A percentile compares a stretch with the other conserved stretches of the same genome.
These are phyloP conservation scores for Agastache rugosa DNA, from an alignment of 257 asterid species.

Conservation along the genomic window DNA sequence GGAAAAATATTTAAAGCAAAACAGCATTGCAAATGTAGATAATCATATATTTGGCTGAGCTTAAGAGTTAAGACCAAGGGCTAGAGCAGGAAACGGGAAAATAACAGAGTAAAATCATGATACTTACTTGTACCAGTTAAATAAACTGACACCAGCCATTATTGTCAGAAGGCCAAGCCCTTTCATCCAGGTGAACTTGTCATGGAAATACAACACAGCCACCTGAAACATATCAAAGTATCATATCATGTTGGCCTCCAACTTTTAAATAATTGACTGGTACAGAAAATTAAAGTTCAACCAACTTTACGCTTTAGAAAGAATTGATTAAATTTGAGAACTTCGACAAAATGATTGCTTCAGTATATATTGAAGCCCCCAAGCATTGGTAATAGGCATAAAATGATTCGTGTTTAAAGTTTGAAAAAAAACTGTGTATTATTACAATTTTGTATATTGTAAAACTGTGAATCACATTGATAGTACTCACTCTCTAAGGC, in stretches of 20 bases:
- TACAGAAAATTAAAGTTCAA: neutral
- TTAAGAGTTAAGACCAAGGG: neutral
- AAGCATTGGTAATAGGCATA: no score
- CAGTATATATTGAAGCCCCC: no score
- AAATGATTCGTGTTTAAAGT: no score
- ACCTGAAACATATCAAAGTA: slow-evolving; percentile 58
- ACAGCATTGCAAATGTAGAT: slow-evolving; percentile 4
- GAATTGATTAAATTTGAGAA: no score
- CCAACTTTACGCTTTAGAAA: no score
- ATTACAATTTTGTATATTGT: no score
- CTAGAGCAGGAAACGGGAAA: neutral
- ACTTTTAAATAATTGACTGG: no score
- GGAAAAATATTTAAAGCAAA: slow-evolving; percentile 17
- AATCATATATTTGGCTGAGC: slow-evolving; percentile 10
- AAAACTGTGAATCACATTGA: no score
- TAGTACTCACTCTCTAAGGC: no score
- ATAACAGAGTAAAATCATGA: slow-evolving; percentile 27
- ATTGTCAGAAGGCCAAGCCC: slow-evolving; percentile 83
- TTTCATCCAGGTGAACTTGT: slow-evolving; percentile 85
- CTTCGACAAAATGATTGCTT: no score
- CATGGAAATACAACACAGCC: slow-evolving; percentile 96
- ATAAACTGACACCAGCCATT: slow-evolving; percentile 89
- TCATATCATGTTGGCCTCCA: neutral
- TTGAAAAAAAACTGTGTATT: no score
- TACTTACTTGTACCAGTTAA: slow-evolving; percentile 99